Evolutionary conservation across 768 basidiomycete species (phyloP), one percentile per base, ranked within the genome.

Genomic region (Tubosaeta brunneosetosa): DNA sequence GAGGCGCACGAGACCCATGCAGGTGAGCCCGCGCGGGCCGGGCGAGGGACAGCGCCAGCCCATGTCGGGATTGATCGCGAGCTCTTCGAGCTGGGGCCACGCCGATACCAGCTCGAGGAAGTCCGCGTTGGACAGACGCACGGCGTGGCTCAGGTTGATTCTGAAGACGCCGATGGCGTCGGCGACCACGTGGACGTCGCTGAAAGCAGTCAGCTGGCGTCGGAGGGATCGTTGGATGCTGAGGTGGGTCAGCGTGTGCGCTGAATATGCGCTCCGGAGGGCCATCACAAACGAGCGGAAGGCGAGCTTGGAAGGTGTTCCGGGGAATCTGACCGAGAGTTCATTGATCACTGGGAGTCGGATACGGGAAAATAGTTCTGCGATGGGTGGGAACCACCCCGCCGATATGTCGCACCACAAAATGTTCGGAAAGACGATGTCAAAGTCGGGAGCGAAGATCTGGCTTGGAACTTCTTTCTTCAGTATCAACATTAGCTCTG

Each of bases 1-100:
- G 37, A 55, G 52, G n/a, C 37, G 47, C 3, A 56, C 10, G 37
- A 56, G 32, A 12, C 55, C 43, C 8, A 17, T 40, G 17, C 33
- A 37, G 13, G 47, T 49, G 10, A 56, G 25, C 17, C 43, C 55
- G 6, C 43, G 31, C 19, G 17, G 17, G 7, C 38, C 38, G 11
- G 38, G 9, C 9, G 38, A 22, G 10, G 44, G 6, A 6, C 36
- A 37, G 5, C 31, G 47, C 51, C 47, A 53, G 3, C 55, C 48
- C 2, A 16, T 19, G n/a, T 55, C 38, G 4, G 43, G 4, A 17
- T 37, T 56, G 52, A 53, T 42, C 19, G 17, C 6, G 22, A 42
- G 33, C n/a, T 42, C 44, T 25, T 42, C 27, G 33, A 54, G 22
- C 26, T 42, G 22, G 14, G 52, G 55, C 47, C 52, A 49, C 16